These are phyloP conservation scores for Metschnikowia picachoensis DNA, from an alignment of 805 yeast species.

Conservation along the genomic window DNA sequence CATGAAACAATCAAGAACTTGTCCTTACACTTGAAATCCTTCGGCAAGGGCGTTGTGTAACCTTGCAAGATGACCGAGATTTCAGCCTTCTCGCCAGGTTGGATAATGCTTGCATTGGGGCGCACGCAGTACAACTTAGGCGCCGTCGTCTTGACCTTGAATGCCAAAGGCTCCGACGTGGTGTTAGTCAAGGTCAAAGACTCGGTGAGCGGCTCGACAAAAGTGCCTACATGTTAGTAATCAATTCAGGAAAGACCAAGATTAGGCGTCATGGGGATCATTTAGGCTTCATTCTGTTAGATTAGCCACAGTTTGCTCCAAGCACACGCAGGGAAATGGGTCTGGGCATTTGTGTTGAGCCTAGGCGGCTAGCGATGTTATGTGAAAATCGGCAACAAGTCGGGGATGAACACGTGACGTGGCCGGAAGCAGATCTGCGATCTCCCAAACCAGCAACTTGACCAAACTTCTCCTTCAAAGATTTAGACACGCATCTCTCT, in stretches of 20 bases:
- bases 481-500: too few relatives aligned
- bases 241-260: too few relatives aligned
- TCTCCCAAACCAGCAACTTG: too few relatives aligned
- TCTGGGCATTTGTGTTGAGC: too few relatives aligned
- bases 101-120: conserved; percentile 83
- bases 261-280: too few relatives aligned
- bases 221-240: conserved; percentile 52
- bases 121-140: conserved; percentile 94
- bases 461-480: too few relatives aligned
- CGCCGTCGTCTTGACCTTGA: conserved; percentile 97
- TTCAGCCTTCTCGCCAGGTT: conserved; percentile 67
- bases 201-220: conserved; percentile 68
- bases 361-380: too few relatives aligned
- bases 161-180: conserved; percentile 61
- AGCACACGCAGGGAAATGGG: too few relatives aligned
- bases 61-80: conserved; percentile 87
- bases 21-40: conserved; percentile 79
- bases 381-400: too few relatives aligned
- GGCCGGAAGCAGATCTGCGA: background rate
- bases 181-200: conserved; percentile 53
- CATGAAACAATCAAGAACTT: conserved; percentile 87
- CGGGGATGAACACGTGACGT: background rate
- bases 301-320: too few relatives aligned
- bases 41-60: conserved; percentile 65
- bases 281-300: too few relatives aligned